phyloP scores from a whole-genome alignment of 352 stramenopile species.

The Sclerospora graminicola region DNA sequence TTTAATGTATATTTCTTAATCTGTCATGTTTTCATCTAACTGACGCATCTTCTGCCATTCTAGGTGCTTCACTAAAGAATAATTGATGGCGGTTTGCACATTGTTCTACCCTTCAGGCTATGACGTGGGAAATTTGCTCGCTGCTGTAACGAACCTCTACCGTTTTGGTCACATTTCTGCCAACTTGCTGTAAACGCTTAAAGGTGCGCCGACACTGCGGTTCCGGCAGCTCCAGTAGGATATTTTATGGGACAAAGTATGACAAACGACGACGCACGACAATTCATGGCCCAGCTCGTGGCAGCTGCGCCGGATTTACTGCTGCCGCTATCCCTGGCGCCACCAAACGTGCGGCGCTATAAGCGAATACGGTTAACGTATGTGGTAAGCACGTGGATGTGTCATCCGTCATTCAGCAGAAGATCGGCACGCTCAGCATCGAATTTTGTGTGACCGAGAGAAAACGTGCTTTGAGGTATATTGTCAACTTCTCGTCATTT shows the following conservation, averaged over 20 bases:
- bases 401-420: conserved; percentile 63
- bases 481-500: no score
- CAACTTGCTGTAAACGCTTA: conserved; percentile 29
- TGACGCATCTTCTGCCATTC: no score
- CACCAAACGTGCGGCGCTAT: conserved; percentile 51
- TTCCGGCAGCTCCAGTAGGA: conserved; percentile 72
- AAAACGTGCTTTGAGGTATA: conserved; percentile 49
- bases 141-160: no score
- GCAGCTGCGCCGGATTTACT: conserved; percentile 29
- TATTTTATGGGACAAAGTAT: conserved; percentile 55
- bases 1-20: no score
- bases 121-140: no score
- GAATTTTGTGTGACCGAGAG: conserved; percentile 59
- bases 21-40: no score
- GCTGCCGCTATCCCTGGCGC: conserved; percentile 25
- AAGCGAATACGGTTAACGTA: conserved; percentile 50
- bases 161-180: no score
- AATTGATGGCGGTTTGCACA: no score
- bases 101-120: no score
- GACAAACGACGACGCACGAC: conserved; percentile 50
- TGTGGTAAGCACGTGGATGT: conserved; percentile 60
- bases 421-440: conserved; percentile 72
- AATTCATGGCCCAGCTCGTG: conserved; percentile 46
- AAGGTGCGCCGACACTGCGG: conserved; percentile 44
- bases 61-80: no score